Conservation (phyloP, 495 filamentous ascomycete species). For the Apodospora peruviana region DNA sequence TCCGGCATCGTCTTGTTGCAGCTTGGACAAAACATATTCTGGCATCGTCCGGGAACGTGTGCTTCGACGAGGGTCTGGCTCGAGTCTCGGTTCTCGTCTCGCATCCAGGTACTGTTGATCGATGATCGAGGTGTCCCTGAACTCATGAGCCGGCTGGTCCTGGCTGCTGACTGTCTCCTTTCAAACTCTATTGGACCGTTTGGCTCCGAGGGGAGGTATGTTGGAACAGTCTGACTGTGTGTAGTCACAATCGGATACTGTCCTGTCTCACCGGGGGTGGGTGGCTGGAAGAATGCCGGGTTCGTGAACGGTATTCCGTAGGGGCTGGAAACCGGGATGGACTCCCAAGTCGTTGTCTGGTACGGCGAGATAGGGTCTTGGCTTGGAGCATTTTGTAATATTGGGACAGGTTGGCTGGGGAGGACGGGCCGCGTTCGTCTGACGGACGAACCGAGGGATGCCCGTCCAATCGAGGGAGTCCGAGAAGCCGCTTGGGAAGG, state of each 20-base stretch:
- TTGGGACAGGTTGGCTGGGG: slow-evolving; percentile 10
- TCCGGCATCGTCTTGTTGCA: slow-evolving; percentile 14
- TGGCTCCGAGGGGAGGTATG: neutral
- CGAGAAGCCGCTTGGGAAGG: slow-evolving; percentile 16
- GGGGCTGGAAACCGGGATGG: slow-evolving; percentile 7
- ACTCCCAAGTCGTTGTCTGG: slow-evolving; percentile 12
- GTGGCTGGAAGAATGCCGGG: slow-evolving; percentile 11
- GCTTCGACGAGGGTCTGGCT: slow-evolving; percentile 26
- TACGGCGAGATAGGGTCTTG: slow-evolving; percentile 8
- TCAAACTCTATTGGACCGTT: neutral
- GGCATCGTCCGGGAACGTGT: slow-evolving; percentile 18
- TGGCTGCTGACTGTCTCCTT: neutral
- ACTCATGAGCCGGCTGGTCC: slow-evolving; percentile 7
- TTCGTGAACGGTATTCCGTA: slow-evolving; percentile 16
- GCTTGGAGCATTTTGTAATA: neutral
- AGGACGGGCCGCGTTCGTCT: slow-evolving; percentile 2
- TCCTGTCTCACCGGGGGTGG: slow-evolving; percentile 2
- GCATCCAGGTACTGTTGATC: slow-evolving; percentile 14
- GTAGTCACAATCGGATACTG: slow-evolving; percentile 12
- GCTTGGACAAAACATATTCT: slow-evolving; percentile 19
- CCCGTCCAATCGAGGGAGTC: slow-evolving; percentile 8
- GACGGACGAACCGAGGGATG: neutral
- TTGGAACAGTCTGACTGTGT: slow-evolving; percentile 1
- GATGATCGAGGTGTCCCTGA: slow-evolving; percentile 20
- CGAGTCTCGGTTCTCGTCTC: slow-evolving; percentile 26